Evolutionary conservation across 2,329 filamentous ascomycete genomes (phyloP), one percentile per base, ranked within the genome.

Genomic region (Colletotrichum acutatum): DNA sequence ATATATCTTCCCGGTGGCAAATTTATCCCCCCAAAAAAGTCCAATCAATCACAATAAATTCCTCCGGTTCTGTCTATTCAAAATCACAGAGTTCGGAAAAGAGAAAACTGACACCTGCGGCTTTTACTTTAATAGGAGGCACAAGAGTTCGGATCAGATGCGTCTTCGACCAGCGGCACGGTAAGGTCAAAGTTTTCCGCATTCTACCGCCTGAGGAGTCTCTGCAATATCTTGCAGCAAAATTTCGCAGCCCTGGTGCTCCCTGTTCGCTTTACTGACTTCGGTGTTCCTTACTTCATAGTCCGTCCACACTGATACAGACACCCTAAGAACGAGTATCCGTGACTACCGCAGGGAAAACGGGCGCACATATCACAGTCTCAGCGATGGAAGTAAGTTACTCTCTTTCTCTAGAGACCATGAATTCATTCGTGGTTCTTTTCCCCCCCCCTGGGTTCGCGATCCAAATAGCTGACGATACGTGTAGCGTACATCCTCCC

Each of bases 341-440:
- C 14, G 63, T 1, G 57, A 72, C 12, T 74, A 72, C 11, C 65
- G 70, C 0, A 49, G 24, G 4, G 74, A 75, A 22, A 75, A 75
- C n/a, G 72, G 72, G 1, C 68, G 74, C 22, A 75, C 74, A 1
- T 75, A 74, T 34, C 74, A 75, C 8, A 49, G 32, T 14, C 26
- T 78, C 56, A 78, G 78, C 57, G 74, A 76, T 61, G 78, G 78
- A 30, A 79, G 77, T 78, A 3, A 66, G 71, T 59, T 5, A 2
- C 4, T 34, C 32, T 12, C 32, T 34, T 12, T 12, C 32, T 34
- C 32, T 12, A 30, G 28, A 30, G 28, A 30, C 28, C 32, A 34
- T 12, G 12, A 34, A 12, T 34, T 34, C 12, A 34, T 12, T 4
- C 32, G 12, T 34, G 32, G 12, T 34, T 34, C 9, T 11, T 1